Evolutionary conservation across 2,329 filamentous ascomycete genomes (phyloP).

Genomic region (Aspergillus pseudoterreus): DNA sequence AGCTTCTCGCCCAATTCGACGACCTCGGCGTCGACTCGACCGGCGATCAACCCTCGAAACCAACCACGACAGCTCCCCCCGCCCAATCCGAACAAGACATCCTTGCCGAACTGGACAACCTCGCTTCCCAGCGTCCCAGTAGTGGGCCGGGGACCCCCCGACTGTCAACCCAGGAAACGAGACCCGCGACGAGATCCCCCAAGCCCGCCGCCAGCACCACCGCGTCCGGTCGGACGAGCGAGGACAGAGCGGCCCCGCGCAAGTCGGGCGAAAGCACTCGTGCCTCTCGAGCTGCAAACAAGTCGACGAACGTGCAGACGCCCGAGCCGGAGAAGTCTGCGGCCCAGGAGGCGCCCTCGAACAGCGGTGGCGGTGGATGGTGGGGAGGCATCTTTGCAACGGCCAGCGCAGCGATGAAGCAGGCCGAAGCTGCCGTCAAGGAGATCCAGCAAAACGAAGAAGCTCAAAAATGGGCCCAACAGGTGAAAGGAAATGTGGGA

Average conservation of each 20-base stretch:
- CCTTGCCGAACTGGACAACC: conserved; percentile 80
- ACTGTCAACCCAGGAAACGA: conserved; percentile 45
- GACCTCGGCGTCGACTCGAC: conserved; percentile 40
- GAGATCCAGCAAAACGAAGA: conserved; percentile 96
- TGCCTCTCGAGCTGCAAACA: conserved; percentile 68
- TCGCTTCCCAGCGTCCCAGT: conserved; percentile 65
- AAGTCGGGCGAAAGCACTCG: conserved; percentile 76
- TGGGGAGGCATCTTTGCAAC: conserved; percentile 85
- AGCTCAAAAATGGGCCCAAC: conserved; percentile 91
- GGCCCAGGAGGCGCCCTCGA: conserved; percentile 41
- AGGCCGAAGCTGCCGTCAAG: conserved; percentile 87
- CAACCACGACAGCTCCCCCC: conserved; percentile 15
- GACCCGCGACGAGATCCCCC: conserved; percentile 52
- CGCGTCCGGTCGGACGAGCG: conserved; percentile 53
- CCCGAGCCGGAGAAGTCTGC: conserved; percentile 41
- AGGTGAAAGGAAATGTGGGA: conserved; percentile 84
- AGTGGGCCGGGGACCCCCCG: conserved; percentile 82
- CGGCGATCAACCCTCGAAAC: conserved; percentile 27
- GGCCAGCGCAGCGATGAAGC: conserved; percentile 70
- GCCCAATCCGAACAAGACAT: conserved; percentile 63
- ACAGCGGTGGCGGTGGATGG: conserved; percentile 70
- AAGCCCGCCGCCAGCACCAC: conserved; percentile 46
- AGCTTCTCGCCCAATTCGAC: conserved; percentile 50
- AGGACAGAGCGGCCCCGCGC: conserved; percentile 60
- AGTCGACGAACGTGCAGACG: conserved; percentile 53